phyloP scores from a whole-genome alignment of 306 rosid genomes.

The Cercis canadensis region DNA sequence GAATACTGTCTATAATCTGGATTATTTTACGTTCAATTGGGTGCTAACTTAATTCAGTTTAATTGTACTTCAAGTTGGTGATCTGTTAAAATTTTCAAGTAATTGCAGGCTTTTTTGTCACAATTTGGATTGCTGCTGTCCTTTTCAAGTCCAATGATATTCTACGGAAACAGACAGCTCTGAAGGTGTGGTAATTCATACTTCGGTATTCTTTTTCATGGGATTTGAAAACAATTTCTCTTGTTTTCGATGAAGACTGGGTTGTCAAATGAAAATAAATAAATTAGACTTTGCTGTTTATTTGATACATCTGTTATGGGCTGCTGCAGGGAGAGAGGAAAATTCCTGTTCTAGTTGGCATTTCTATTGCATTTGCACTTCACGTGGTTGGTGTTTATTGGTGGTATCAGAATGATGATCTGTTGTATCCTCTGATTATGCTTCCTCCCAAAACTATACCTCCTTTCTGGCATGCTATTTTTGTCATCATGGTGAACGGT shows the following conservation, averaged over 20 bases:
- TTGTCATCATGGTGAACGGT: conserved; percentile 95
- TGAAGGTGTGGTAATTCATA: conserved; percentile 55
- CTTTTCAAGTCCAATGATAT: conserved; percentile 97
- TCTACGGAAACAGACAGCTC: conserved; percentile 82
- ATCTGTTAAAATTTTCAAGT: neutral
- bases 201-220: neutral
- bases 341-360: conserved; percentile 65
- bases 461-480: conserved; percentile 96
- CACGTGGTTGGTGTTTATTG: conserved; percentile 90
- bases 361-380: conserved; percentile 75
- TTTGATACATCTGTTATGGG: conserved; percentile 33
- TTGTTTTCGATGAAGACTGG: neutral
- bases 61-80: neutral
- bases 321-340: conserved; percentile 97
- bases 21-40: neutral
- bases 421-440: conserved; percentile 81
- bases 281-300: conserved; percentile 2
- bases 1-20: conserved; percentile 1
- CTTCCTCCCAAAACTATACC: conserved; percentile 93
- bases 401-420: conserved; percentile 96
- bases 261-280: no score
- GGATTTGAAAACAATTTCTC: neutral
- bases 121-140: conserved; percentile 90
- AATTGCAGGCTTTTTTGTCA: conserved; percentile 66
- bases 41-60: neutral